A percentile compares a stretch with the other conserved stretches of the same genome.
phyloP scores from a whole-genome alignment of 495 filamentous ascomycete genomes.

The Physcia stellaris region DNA sequence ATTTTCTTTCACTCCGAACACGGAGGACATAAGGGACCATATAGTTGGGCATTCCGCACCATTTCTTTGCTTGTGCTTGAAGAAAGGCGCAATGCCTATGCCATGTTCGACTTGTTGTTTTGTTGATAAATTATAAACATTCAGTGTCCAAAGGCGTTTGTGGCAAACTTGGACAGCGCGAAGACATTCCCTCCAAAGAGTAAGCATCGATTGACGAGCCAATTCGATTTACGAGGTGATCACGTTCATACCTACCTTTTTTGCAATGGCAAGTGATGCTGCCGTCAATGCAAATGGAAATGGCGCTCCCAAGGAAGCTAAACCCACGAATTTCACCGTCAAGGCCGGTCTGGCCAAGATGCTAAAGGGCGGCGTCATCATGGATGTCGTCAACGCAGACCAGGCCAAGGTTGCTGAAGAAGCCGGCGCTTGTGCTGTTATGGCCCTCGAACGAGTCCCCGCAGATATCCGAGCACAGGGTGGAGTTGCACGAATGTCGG shows the following conservation, averaged over 20 bases:
- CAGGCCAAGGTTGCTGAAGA: constrained; percentile 95
- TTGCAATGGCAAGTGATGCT: not conserved
- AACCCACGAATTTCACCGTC: constrained; percentile 46
- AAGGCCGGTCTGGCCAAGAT: constrained; percentile 93
- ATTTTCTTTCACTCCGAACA: too few relatives aligned
- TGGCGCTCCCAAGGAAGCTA: constrained; percentile 20
- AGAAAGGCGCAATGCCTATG: too few relatives aligned
- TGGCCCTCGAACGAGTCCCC: constrained; percentile 95
- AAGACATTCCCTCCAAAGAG: too few relatives aligned
- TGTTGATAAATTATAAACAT: too few relatives aligned
- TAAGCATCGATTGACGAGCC: too few relatives aligned
- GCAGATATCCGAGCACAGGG: constrained; percentile 89
- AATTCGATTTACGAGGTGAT: too few relatives aligned
- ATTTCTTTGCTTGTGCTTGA: too few relatives aligned
- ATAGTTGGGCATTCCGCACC: too few relatives aligned
- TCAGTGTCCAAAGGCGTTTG: too few relatives aligned
- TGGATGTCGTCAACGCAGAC: constrained; percentile 92
- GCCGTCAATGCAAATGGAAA: constrained; percentile 11
- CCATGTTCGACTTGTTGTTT: too few relatives aligned
- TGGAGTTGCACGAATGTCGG: constrained; percentile 94
- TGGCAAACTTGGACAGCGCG: too few relatives aligned
- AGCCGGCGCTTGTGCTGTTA: constrained; percentile 89
- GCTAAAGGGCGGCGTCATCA: constrained; percentile 97
- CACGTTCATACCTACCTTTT: not conserved
- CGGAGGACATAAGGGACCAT: too few relatives aligned